A percentile compares a stretch with the other conserved stretches of the same genome.
Evolutionary conservation across 345 rosid species (phyloP).

Genomic region (Pistacia vera): DNA sequence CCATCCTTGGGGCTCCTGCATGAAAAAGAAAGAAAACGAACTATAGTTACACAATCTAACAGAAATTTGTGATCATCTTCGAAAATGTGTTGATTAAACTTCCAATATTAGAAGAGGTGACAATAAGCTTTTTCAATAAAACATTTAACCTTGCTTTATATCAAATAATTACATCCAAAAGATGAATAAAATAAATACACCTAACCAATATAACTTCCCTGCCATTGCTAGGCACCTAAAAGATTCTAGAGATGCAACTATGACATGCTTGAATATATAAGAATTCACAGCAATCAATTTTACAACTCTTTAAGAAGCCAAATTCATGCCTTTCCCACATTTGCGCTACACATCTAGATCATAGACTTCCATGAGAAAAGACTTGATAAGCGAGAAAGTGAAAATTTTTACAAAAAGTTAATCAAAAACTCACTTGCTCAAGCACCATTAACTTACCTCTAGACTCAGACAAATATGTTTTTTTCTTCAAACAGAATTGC

Average conservation of each 20-base stretch:
- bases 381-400: not conserved
- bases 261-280: not conserved
- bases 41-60: not conserved
- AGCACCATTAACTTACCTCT: slow-evolving; percentile 28
- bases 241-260: not conserved
- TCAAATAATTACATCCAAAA: not conserved
- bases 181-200: not conserved
- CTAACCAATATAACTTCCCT: not conserved
- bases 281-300: not conserved
- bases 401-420: not conserved
- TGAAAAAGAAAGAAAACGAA: not conserved
- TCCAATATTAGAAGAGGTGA: not conserved
- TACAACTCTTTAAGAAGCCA: not conserved
- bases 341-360: not conserved
- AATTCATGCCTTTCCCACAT: not conserved
- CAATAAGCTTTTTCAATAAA: not conserved
- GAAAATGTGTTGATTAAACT: not conserved
- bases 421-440: slow-evolving; percentile 1
- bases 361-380: not conserved
- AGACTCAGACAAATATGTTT: slow-evolving; percentile 12
- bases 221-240: not conserved
- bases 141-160: not conserved
- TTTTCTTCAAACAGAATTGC: slow-evolving; percentile 19
- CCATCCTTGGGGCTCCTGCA: slow-evolving; percentile 68
- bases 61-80: not conserved